Evolutionary conservation across 164 flowering plant species (phyloP), one percentile per base, ranked within the genome.

Genomic region (Piper betle): DNA sequence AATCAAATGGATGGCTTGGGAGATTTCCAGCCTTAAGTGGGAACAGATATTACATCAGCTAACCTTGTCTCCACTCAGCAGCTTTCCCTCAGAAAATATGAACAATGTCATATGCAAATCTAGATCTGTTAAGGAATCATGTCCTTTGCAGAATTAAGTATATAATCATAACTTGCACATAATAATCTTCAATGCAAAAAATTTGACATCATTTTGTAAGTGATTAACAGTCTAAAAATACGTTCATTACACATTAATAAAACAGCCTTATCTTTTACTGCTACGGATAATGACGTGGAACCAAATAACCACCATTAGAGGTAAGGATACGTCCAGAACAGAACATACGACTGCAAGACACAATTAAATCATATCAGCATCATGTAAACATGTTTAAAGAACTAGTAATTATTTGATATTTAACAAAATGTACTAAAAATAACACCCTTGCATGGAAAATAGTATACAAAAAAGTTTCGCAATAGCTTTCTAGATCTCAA

Each of bases 311-410:
- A 20, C n/a, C 15, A n/a, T 6, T 16, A 57, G n/a, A 48, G 41
- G 17, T 58, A 78, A 90, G 96, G 97, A 91, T 91, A 91, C 96
- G 96, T 86, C 97, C 96, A 91, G 83, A 91, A 91, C 59, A 91
- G 84, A 89, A 91, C 97, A 64, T 86, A 91, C 11, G 97, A 91
- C 96, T 88, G 91, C 93, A 84, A 68, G 77, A 57, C 9, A 48
- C 46, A 50, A 4, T 13, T 57, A 37, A 6, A 12, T 15, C 15
- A 20, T 38, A 56, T 48, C 12, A 39, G 48, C 11, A 48, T 33
- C 8, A 18, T 50, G 18, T 11, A 20, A 17, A 52, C 18, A 37
- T 4, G 37, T 25, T 10, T 38, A 17, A 18, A 17, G 17, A 62
- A 43, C 46, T 33, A 62, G 25, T 9, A 48, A 61, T 2, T 9